These are phyloP conservation scores for Schwanniomyces occidentalis DNA, from an alignment of 805 yeast genomes.

Conservation along the genomic window DNA sequence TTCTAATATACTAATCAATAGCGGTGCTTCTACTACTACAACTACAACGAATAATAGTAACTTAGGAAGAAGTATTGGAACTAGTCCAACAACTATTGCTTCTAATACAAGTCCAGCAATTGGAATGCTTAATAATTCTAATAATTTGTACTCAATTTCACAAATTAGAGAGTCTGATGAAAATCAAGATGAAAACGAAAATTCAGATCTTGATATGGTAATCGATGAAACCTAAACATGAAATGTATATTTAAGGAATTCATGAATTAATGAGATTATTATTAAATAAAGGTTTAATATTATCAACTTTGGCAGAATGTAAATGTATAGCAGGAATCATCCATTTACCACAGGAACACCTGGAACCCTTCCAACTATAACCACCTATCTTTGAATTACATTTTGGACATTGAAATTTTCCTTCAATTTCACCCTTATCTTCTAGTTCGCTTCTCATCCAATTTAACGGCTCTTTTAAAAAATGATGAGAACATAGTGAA, in stretches of 20 bases:
- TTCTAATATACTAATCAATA: conserved; percentile 18
- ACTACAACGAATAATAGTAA: conserved; percentile 12
- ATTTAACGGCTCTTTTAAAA: conserved; percentile 73
- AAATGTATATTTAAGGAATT: conserved; percentile 11
- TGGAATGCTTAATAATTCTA: conserved; percentile 3
- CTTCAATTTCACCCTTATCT: conserved; percentile 72
- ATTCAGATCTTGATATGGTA: conserved; percentile 45
- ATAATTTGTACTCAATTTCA: neutral
- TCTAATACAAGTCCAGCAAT: conserved; percentile 11
- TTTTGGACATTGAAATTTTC: conserved; percentile 81
- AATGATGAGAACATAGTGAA: conserved; percentile 74
- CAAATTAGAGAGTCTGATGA: conserved; percentile 2
- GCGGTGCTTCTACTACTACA: conserved; percentile 13
- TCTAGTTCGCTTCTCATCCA: conserved; percentile 90
- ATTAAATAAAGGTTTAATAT: conserved; percentile 30
- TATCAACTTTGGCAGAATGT: conserved; percentile 79
- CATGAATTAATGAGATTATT: conserved; percentile 14
- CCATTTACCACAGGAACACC: conserved; percentile 96
- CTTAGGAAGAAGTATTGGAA: conserved; percentile 17
- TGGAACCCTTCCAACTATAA: conserved; percentile 90
- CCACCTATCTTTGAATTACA: conserved; percentile 87
- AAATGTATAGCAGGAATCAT: conserved; percentile 87
- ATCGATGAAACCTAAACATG: conserved; percentile 30
- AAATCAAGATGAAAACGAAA: conserved; percentile 18
- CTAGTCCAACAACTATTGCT: conserved; percentile 21